These are phyloP conservation scores for Apiospora pterosperma DNA, from an alignment of 2,329 filamentous ascomycete genomes.

Conservation along the genomic window DNA sequence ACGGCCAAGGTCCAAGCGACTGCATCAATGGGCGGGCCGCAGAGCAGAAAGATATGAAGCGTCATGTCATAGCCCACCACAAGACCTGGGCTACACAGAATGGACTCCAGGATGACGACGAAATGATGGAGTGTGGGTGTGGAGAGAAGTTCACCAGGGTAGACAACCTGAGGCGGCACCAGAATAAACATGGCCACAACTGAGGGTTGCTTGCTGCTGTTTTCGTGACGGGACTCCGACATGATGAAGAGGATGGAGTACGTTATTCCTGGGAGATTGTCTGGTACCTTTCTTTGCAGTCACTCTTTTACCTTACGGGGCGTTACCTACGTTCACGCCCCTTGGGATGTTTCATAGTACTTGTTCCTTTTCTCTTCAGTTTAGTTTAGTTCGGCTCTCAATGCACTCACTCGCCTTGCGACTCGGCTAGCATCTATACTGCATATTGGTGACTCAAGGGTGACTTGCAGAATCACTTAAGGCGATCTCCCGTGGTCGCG, in stretches of 20 bases:
- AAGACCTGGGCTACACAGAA: background rate
- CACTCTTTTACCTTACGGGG: background rate
- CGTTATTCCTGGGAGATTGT: background rate
- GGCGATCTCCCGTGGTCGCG: too few species aligned
- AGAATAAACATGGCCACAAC: background rate
- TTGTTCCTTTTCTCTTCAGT: background rate
- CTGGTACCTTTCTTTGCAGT: background rate
- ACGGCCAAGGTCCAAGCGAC: background rate
- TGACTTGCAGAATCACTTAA: too few species aligned
- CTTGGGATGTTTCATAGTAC: background rate
- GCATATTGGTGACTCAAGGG: too few species aligned
- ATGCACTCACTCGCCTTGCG: too few species aligned
- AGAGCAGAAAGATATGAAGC: background rate
- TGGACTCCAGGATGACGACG: background rate
- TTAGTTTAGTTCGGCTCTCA: background rate
- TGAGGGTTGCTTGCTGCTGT: background rate
- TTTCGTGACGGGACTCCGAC: background rate
- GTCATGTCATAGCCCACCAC: background rate
- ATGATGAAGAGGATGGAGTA: background rate
- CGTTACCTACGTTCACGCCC: background rate
- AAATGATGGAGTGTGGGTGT: background rate
- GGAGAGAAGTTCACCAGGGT: background rate
- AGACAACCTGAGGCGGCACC: background rate
- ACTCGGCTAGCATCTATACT: too few species aligned
- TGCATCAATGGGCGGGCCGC: background rate